Evolutionary conservation across 2,329 filamentous ascomycete species (phyloP).

Genomic region (Purpureocillium lavendulum): DNA sequence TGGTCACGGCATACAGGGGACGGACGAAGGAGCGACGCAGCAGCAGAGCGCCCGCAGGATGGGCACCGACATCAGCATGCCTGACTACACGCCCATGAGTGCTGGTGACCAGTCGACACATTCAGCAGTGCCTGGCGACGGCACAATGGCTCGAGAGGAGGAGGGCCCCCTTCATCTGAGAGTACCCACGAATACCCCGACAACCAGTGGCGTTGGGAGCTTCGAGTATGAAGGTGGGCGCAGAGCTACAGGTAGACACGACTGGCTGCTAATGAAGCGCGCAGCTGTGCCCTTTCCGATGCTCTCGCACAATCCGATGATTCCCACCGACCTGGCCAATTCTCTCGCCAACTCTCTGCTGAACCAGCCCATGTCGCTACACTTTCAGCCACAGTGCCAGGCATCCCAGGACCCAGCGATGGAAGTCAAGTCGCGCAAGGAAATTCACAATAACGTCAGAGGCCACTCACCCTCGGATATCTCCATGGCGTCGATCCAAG

Average conservation of each 20-base stretch:
- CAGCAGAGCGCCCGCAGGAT: constrained; percentile 15
- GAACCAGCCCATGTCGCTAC: constrained; percentile 34
- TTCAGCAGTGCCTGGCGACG: constrained; percentile 8
- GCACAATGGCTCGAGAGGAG: constrained; percentile 21
- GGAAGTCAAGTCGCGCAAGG: constrained; percentile 36
- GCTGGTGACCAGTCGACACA: constrained; percentile 4
- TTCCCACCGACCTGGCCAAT: constrained; percentile 27
- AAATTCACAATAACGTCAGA: constrained; percentile 22
- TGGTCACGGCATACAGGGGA: constrained; percentile 7
- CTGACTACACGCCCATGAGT: constrained; percentile 24
- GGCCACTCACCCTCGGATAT: constrained; percentile 9
- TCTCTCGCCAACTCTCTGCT: constrained; percentile 39
- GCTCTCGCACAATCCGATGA: constrained; percentile 8
- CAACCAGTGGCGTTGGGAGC: constrained; percentile 10
- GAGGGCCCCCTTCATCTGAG: constrained; percentile 18
- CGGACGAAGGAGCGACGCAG: constrained; percentile 3
- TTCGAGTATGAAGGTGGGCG: constrained; percentile 11
- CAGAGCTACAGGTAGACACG: neutral
- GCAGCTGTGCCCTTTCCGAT: constrained; percentile 11
- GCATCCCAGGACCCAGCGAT: constrained; percentile 20
- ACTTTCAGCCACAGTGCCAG: constrained; percentile 14
- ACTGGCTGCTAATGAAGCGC: neutral
- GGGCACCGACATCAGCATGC: constrained; percentile 33
- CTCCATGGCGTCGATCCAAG: constrained; percentile 8
- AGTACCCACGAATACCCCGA: constrained; percentile 35